Evolutionary conservation across 1,139 yeast genomes (phyloP).

Genomic region (Yarrowia galli): DNA sequence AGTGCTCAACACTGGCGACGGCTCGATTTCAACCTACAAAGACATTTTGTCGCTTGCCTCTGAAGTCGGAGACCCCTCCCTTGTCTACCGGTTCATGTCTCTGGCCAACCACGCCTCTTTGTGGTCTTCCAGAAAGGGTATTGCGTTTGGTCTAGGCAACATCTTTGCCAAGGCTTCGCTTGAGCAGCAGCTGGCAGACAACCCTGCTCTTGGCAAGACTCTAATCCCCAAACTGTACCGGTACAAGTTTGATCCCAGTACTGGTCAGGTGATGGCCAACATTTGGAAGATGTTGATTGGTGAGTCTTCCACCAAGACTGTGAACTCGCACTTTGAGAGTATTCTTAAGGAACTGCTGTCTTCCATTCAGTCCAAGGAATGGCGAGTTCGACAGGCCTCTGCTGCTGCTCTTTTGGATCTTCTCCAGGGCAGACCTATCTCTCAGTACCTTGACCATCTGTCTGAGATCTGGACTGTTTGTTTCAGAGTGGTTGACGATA

Average conservation of each 20-base stretch:
- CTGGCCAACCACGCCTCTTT: conserved; percentile 85
- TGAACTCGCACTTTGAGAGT: conserved; percentile 61
- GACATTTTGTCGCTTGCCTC: conserved; percentile 80
- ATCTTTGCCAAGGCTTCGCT: conserved; percentile 80
- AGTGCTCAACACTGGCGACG: conserved; percentile 77
- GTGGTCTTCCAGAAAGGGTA: conserved; percentile 93
- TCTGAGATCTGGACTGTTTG: conserved; percentile 87
- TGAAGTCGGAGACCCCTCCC: conserved; percentile 93
- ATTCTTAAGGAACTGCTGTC: conserved; percentile 71
- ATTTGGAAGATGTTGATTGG: conserved; percentile 81
- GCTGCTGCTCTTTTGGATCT: conserved; percentile 76
- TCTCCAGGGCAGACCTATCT: conserved; percentile 65
- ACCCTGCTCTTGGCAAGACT: conserved; percentile 61
- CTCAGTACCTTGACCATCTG: conserved; percentile 60
- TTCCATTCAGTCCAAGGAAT: conserved; percentile 83
- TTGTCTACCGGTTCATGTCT: conserved; percentile 94
- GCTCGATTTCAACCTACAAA: conserved; percentile 86
- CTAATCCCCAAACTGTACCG: conserved; percentile 84
- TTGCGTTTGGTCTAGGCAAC: conserved; percentile 91
- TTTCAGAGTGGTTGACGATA: conserved; percentile 90
- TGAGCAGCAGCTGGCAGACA: conserved; percentile 64
- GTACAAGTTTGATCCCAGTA: conserved; percentile 87
- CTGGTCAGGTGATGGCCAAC: conserved; percentile 82
- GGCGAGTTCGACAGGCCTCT: conserved; percentile 95
- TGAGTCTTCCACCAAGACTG: conserved; percentile 62